Evolutionary conservation across 1,139 yeast species (phyloP).

Genomic region (Maudiozyma humilis): DNA sequence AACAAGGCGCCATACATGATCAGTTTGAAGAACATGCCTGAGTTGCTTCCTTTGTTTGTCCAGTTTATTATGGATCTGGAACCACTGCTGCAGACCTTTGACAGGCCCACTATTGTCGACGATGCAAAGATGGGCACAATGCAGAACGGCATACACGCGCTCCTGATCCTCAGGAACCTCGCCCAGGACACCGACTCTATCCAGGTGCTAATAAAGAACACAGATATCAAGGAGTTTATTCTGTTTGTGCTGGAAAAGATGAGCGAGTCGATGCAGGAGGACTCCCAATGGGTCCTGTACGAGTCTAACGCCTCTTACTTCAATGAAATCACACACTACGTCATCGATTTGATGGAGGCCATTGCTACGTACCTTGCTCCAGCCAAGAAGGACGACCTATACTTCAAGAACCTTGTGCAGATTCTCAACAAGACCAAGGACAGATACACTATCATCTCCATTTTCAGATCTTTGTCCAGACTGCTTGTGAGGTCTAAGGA

Average conservation of each 20-base stretch:
- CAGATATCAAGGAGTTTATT: slow-evolving; percentile 39
- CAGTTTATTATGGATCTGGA: slow-evolving; percentile 17
- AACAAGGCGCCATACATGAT: slow-evolving; percentile 32
- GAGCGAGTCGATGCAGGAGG: slow-evolving; percentile 16
- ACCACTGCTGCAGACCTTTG: slow-evolving; percentile 22
- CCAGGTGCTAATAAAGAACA: slow-evolving; percentile 59
- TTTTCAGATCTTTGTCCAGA: slow-evolving; percentile 47
- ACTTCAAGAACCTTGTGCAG: slow-evolving; percentile 44
- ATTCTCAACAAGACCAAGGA: slow-evolving; percentile 45
- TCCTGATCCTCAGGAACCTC: slow-evolving; percentile 63
- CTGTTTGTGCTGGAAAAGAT: slow-evolving; percentile 24
- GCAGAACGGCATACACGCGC: slow-evolving; percentile 28
- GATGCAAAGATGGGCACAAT: slow-evolving; percentile 14
- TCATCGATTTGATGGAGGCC: slow-evolving; percentile 76
- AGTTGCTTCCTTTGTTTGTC: slow-evolving; percentile 24
- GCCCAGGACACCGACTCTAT: slow-evolving; percentile 80
- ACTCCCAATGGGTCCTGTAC: slow-evolving; percentile 17
- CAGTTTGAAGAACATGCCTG: slow-evolving; percentile 23
- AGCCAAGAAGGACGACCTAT: slow-evolving; percentile 52
- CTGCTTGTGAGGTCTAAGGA: slow-evolving; percentile 39
- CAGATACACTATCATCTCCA: slow-evolving; percentile 45
- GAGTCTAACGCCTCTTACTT: slow-evolving; percentile 32
- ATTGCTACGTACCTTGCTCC: slow-evolving; percentile 78
- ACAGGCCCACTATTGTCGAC: slow-evolving; percentile 20
- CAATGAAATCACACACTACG: slow-evolving; percentile 58